phyloP scores from a whole-genome alignment of 1,284 basidiomycete species.

The Nidula niveotomentosa region DNA sequence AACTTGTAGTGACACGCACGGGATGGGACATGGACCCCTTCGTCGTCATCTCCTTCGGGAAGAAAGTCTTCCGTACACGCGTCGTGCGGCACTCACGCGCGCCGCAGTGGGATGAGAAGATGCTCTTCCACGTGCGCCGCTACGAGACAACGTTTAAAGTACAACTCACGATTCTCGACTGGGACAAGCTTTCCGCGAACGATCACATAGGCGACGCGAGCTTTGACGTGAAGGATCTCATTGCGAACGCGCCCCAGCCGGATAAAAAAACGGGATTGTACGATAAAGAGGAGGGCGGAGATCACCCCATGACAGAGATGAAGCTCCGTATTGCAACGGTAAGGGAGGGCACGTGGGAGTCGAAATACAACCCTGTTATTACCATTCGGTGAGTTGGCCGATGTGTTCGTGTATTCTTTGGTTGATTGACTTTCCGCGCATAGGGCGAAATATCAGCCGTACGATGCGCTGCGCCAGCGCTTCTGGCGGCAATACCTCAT shows the following conservation, averaged over 20 bases:
- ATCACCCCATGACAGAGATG: constrained; percentile 71
- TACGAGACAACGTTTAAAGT: constrained; percentile 83
- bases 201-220: constrained; percentile 82
- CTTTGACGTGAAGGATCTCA: constrained; percentile 71
- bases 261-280: constrained; percentile 77
- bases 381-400: constrained; percentile 53
- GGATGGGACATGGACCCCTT: constrained; percentile 99
- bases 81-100: constrained; percentile 88
- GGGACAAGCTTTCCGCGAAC: constrained; percentile 92
- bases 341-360: constrained; percentile 64
- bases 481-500: constrained; percentile 93
- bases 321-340: constrained; percentile 50
- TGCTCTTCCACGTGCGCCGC: constrained; percentile 91
- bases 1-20: constrained; percentile 67
- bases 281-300: constrained; percentile 42
- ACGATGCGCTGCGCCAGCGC: constrained; percentile 84
- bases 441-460: constrained; percentile 94
- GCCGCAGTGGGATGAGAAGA: constrained; percentile 94
- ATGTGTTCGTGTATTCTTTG: background rate
- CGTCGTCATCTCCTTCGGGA: constrained; percentile 93
- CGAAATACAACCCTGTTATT: constrained; percentile 60
- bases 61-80: constrained; percentile 95
- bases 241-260: constrained; percentile 73
- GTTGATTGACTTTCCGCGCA: background rate
- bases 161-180: constrained; percentile 85